Evolutionary conservation across 192 early-diverging fungal species (phyloP), one percentile per base, ranked within the genome.

Genomic region (Linnemannia hyalina): DNA sequence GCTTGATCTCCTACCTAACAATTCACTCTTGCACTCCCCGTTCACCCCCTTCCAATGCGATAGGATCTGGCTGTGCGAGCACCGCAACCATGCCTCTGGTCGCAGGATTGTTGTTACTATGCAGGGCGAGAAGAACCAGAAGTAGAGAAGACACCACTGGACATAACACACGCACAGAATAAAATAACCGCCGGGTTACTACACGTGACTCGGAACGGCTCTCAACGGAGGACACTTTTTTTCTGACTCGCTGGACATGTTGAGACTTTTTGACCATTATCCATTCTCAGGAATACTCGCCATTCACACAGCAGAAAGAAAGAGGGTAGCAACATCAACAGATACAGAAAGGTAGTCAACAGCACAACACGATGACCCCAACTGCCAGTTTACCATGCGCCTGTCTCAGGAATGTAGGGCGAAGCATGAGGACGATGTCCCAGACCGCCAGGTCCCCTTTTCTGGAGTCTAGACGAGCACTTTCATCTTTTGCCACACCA

Each of bases 61-160:
- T 89, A 93, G 92, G 0, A 95, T 97, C 22, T 97, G 93, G 84
- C 78, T 96, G 47, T 95, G 93, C 70, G 96, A 97, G 78, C 96
- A 97, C 76, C 88, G 96, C 47, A 82, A 89, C 46, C 82, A 92
- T 52, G 90, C 90, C 76, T 91, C 93, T 35, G 78, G 88, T 26
- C 88, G 96, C n/a, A 90, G 82, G 20, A 81, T 96, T 41, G 92
- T 97, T 5, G 91, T 97, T 7, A 97, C 96, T 4, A 69, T 97
- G 15, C 95, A 97, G 80, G 96, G 96, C 44, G 91, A 96, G 70
- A 94, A 93, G 69, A 89, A 88, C 60, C 49, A 52, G 3, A 86
- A 81, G 38, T 77, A 74, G 26, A 74, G 2, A 20, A 46, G 16
- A 6, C 44, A 46, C 11, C 44, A 18, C 49, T 18, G 47, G 3